Evolutionary conservation across 306 rosid species (phyloP).

Genomic region (Psophocarpus tetragonolobus): DNA sequence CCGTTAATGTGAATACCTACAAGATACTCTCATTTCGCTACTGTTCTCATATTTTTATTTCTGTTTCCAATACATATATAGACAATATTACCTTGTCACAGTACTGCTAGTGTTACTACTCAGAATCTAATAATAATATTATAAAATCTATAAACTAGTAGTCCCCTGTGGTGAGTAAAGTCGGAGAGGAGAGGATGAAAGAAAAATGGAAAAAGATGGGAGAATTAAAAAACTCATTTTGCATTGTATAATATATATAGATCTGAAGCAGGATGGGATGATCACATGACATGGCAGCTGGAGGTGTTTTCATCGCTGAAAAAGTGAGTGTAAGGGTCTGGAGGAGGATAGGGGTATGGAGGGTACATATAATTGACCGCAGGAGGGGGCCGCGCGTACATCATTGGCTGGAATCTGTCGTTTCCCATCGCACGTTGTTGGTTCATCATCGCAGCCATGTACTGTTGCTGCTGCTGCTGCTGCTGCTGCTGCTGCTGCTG

Average conservation of each 20-base stretch:
- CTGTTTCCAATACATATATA: slow-evolving; percentile 58
- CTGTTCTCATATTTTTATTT: slow-evolving; percentile 33
- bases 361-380: slow-evolving; percentile 58
- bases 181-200: no score
- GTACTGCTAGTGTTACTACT: neutral
- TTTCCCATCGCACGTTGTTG: slow-evolving; percentile 63
- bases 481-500: slow-evolving; percentile 51
- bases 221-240: slow-evolving; percentile 40
- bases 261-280: neutral
- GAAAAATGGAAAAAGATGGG: slow-evolving; percentile 32
- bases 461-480: slow-evolving; percentile 63
- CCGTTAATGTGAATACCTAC: no score
- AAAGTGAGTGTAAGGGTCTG: slow-evolving; percentile 60
- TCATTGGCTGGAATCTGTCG: slow-evolving; percentile 84
- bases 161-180: slow-evolving; percentile 42
- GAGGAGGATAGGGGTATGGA: slow-evolving; percentile 50
- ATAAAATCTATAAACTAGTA: slow-evolving; percentile 45
- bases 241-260: slow-evolving; percentile 48
- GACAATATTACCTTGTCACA: slow-evolving; percentile 26
- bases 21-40: neutral
- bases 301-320: slow-evolving; percentile 91
- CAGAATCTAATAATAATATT: slow-evolving; percentile 31
- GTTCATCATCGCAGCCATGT: slow-evolving; percentile 74
- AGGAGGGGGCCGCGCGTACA: slow-evolving; percentile 71
- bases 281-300: slow-evolving; percentile 87